Evolutionary conservation across 1,284 basidiomycete genomes (phyloP).

Genomic region (Afroboletus lepidellus): DNA sequence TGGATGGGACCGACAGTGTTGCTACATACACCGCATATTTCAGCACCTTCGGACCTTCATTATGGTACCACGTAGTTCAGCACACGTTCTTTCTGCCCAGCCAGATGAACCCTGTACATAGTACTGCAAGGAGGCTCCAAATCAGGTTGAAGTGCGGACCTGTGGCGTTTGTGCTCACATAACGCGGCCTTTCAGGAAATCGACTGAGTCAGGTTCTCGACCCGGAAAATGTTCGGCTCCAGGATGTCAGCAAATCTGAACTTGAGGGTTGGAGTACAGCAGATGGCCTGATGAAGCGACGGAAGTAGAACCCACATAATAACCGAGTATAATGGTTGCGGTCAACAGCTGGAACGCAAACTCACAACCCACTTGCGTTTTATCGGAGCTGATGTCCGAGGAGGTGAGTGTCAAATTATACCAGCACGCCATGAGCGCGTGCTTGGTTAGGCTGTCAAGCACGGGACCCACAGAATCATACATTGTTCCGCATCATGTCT

Average conservation of each 20-base stretch:
- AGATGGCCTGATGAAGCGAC: background rate
- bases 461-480: slow-evolving; percentile 18
- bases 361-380: background rate
- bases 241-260: background rate
- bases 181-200: slow-evolving; percentile 4
- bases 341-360: background rate
- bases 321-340: background rate
- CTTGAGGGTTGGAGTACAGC: background rate
- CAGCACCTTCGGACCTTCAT: slow-evolving; percentile 1
- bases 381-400: background rate
- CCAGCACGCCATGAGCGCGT: background rate
- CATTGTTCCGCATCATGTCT: slow-evolving; percentile 25
- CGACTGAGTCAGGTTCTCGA: slow-evolving; percentile 10
- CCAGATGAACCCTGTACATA: background rate
- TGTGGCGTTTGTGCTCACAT: slow-evolving; percentile 24
- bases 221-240: slow-evolving; percentile 1
- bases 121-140: background rate
- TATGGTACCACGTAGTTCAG: slow-evolving; percentile 3
- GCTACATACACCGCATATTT: slow-evolving; percentile 3
- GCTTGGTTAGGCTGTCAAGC: background rate
- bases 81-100: background rate
- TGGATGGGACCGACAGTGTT: slow-evolving; percentile 15
- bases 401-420: background rate
- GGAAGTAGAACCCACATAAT: slow-evolving; percentile 5
- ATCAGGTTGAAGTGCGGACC: slow-evolving; percentile 3